These are phyloP conservation scores for Fomes fomentarius DNA, from an alignment of 1,284 basidiomycete species.

Conservation along the genomic window DNA sequence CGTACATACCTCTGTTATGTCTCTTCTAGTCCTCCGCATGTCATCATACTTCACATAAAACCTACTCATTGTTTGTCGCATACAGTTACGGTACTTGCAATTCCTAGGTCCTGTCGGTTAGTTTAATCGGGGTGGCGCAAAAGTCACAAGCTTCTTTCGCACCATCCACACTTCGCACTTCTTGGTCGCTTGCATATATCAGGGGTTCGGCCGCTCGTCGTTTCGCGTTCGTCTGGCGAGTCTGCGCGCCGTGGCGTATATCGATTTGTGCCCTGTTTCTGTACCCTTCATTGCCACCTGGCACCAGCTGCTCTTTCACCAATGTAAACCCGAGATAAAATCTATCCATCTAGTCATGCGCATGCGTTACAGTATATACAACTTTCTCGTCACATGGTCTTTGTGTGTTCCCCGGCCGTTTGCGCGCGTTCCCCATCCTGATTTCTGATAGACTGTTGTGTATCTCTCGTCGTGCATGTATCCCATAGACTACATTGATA, in stretches of 20 bases:
- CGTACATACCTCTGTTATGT: constrained; percentile 13
- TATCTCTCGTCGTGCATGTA: too few species aligned
- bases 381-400: too few species aligned
- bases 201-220: constrained; percentile 13
- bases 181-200: constrained; percentile 1
- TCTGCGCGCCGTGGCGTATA: background rate
- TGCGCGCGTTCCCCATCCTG: too few species aligned
- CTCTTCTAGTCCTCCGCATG: background rate
- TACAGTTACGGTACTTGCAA: constrained; percentile 3
- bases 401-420: too few species aligned
- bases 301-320: too few species aligned
- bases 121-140: constrained; percentile 13
- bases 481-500: too few species aligned
- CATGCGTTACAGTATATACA: too few species aligned
- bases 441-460: too few species aligned
- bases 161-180: background rate
- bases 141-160: constrained; percentile 6
- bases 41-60: background rate
- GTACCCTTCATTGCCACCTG: too few species aligned
- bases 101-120: background rate
- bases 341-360: too few species aligned
- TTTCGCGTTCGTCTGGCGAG: constrained; percentile 12
- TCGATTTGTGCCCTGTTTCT: too few species aligned
- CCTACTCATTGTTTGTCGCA: background rate
- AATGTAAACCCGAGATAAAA: too few species aligned